Evolutionary conservation across 148 eudicot genomes (phyloP).

Genomic region (Cornus florida): DNA sequence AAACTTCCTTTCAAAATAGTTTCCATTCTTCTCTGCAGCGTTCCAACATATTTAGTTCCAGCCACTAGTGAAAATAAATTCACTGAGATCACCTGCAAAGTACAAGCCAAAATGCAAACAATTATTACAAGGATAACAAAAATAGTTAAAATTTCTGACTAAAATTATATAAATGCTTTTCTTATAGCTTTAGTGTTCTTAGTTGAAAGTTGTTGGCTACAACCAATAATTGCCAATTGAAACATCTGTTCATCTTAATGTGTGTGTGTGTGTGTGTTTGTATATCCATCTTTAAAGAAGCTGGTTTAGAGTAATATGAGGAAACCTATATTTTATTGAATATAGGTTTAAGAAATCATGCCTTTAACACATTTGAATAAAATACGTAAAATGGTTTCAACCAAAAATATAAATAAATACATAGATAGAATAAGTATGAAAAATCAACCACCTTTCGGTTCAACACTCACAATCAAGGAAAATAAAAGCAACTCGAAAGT

Average conservation of each 20-base stretch:
- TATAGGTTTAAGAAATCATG: neutral
- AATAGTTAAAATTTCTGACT: too few relatives aligned
- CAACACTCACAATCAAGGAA: too few relatives aligned
- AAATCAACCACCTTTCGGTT: constrained; percentile 63
- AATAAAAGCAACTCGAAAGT: too few relatives aligned
- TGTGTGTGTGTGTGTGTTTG: too few relatives aligned
- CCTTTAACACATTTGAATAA: neutral
- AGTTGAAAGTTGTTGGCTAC: too few relatives aligned
- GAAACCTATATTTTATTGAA: too few relatives aligned
- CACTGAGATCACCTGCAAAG: constrained; percentile 78
- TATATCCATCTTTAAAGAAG: too few relatives aligned
- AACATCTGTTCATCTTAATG: neutral
- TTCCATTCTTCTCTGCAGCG: constrained; percentile 91
- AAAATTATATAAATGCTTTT: constrained; percentile 4
- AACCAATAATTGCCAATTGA: too few relatives aligned
- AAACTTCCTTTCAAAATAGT: constrained; percentile 95
- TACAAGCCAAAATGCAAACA: neutral
- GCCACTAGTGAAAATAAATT: constrained; percentile 96
- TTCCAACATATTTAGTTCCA: constrained; percentile 95
- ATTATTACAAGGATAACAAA: constrained; percentile 1
- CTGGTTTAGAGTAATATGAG: too few relatives aligned
- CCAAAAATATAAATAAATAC: neutral
- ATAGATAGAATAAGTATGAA: neutral
- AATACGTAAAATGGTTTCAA: neutral
- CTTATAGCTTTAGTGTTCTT: too few relatives aligned